Conservation (phyloP, 257 asterid species). For the Solanum lignicaule region DNA sequence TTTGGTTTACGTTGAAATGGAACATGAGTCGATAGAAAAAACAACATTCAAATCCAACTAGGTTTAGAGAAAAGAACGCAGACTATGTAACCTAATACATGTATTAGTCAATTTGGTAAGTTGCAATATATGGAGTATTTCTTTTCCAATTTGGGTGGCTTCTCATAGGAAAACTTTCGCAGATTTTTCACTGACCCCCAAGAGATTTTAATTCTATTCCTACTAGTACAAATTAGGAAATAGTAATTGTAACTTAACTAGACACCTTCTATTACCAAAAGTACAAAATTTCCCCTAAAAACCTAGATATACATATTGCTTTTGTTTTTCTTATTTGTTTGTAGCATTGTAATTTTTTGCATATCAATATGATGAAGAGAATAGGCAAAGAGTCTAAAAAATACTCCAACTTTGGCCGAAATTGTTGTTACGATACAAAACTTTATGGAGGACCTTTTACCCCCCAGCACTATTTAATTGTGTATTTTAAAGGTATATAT, state of each 20-base stretch:
- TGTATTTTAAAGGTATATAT: too few species aligned
- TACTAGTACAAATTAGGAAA: background rate
- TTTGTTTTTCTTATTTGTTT: background rate
- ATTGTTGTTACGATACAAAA: too few species aligned
- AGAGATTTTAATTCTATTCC: background rate
- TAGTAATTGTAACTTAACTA: background rate
- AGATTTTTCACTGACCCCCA: background rate
- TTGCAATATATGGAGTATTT: background rate
- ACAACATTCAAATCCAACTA: background rate
- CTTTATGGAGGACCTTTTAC: too few species aligned
- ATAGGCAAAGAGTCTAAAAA: too few species aligned
- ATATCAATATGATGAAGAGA: too few species aligned
- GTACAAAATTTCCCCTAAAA: background rate
- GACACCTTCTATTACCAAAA: background rate
- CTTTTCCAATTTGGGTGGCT: background rate
- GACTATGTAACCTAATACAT: background rate
- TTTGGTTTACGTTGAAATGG: too few species aligned
- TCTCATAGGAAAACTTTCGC: background rate
- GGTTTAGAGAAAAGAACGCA: background rate
- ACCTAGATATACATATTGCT: background rate
- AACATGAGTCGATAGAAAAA: too few species aligned
- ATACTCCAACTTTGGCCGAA: too few species aligned
- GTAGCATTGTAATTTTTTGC: background rate
- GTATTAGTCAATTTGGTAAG: background rate
- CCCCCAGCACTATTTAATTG: too few species aligned